Percentiles rank a stretch among this genome's conserved stretches.
Conservation (phyloP, 306 rosid species). For the Cucumis hystrix region DNA sequence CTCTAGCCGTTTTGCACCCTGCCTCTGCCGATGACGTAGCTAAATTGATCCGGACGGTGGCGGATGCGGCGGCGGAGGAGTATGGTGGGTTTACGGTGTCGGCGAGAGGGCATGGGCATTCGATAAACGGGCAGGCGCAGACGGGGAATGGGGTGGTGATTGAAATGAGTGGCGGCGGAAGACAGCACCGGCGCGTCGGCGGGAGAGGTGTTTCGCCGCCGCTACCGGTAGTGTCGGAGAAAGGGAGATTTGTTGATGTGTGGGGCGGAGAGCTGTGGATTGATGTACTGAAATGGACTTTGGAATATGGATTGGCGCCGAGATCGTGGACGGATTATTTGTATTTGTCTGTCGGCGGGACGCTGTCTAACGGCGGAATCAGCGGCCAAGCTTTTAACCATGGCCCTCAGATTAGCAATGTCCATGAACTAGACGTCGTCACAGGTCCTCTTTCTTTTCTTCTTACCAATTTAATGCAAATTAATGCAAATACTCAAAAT, state of each 20-base stretch:
- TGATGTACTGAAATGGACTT: constrained; percentile 40
- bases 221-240: constrained; percentile 19
- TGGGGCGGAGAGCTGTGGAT: constrained; percentile 99
- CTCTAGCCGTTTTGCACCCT: constrained; percentile 53
- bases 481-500: background rate
- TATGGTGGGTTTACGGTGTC: constrained; percentile 34
- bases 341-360: constrained; percentile 86
- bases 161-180: constrained; percentile 34
- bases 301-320: constrained; percentile 61
- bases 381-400: constrained; percentile 91
- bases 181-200: background rate
- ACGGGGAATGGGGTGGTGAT: constrained; percentile 55
- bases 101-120: constrained; percentile 95
- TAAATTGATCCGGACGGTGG: constrained; percentile 30
- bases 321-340: constrained; percentile 95
- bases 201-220: background rate
- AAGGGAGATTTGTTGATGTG: constrained; percentile 52
- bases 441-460: constrained; percentile 33
- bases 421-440: constrained; percentile 72
- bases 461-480: background rate
- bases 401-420: constrained; percentile 85
- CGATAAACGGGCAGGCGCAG: constrained; percentile 81
- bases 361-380: constrained; percentile 87
- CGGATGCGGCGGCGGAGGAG: constrained; percentile 18
- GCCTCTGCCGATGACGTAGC: constrained; percentile 48